Evolutionary conservation across 331 rosid genomes (phyloP), one percentile per base, ranked within the genome.

Genomic region (Cucumis variabilis): DNA sequence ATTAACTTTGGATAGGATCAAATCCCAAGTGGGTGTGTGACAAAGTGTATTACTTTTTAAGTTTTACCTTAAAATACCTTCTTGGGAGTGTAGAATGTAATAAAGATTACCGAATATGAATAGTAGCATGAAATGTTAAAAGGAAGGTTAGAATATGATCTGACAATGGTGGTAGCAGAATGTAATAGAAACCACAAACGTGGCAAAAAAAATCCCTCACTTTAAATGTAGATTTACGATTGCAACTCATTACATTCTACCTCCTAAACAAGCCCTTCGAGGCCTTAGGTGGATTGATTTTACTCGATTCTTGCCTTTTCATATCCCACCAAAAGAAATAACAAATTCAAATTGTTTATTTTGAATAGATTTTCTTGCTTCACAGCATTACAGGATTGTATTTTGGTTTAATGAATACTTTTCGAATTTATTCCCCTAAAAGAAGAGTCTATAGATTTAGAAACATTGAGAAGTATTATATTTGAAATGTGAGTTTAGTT

Each of bases 1-100:
- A 28, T 82, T 13, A 60, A 58, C 21, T 82, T 82, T 21, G 46
- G 85, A 82, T 80, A 30, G 30, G 85, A 74, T 74, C 80, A 41
- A 82, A 82, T 23, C 85, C 85, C 30, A 33, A 33, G 25, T 62
- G 20, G 69, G 65, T 17, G n/a, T 20, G 21, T 46, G 82, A 55
- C 51, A 19, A 55, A 58, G 70, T 81, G 85, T 16, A 1, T 2
- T 16, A 4, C 68, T 8, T 77, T 77, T 50, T 27, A 48, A n/a
- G 63, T 77, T 77, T 77, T 46, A 77, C 33, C 15, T 21, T 58
- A n/a, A 77, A 44, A 8, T 9, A 0, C 10, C 48, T 44, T 8
- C 8, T 44, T 44, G 48, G 10, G 1, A 44, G 48, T 44, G 48
- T 44, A 44, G 48, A 44, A 44, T 44, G 9, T 7, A 7, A 44